A percentile compares a stretch with the other conserved stretches of the same genome.
Conservation (phyloP, 371 early-diverging fungal species). For the Coemansia sp. region DNA sequence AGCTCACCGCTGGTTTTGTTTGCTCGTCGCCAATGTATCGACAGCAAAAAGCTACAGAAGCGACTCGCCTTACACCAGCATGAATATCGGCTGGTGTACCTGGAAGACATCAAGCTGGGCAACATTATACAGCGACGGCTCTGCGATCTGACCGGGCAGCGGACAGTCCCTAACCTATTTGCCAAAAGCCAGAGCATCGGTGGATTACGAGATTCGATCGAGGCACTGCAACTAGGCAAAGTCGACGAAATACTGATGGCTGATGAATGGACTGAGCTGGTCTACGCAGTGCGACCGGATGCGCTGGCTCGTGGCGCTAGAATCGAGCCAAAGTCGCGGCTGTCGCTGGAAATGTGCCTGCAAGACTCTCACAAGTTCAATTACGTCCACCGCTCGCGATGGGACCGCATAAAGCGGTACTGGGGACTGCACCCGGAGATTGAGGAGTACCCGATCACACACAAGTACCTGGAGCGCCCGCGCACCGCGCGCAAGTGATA, state of each 20-base stretch:
- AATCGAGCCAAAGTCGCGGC: conserved; percentile 26
- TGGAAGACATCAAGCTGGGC: conserved; percentile 23
- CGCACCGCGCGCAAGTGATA: conserved; percentile 13
- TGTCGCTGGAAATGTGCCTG: conserved; percentile 37
- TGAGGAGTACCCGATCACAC: conserved; percentile 20
- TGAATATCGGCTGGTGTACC: conserved; percentile 21
- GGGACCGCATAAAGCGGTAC: conserved; percentile 35
- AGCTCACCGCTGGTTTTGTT: conserved; percentile 35
- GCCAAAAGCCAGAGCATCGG: conserved; percentile 39
- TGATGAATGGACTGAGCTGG: conserved; percentile 23
- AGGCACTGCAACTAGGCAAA: conserved; percentile 22
- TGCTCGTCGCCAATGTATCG: conserved; percentile 21
- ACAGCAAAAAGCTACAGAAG: conserved; percentile 13
- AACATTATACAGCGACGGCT: conserved; percentile 32
- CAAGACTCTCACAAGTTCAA: conserved; percentile 34
- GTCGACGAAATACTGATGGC: conserved; percentile 13
- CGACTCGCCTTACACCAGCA: conserved; percentile 4
- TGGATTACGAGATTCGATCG: conserved; percentile 1
- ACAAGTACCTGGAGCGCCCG: conserved; percentile 16
- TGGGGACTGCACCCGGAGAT: conserved; percentile 37
- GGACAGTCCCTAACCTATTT: conserved; percentile 45
- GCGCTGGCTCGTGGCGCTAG: conserved; percentile 11
- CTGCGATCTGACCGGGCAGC: conserved; percentile 39
- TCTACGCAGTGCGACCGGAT: conserved; percentile 33
- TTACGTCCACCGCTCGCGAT: conserved; percentile 35